Evolutionary conservation across 2,329 filamentous ascomycete genomes (phyloP).

Genomic region (Aureobasidium subglaciale): DNA sequence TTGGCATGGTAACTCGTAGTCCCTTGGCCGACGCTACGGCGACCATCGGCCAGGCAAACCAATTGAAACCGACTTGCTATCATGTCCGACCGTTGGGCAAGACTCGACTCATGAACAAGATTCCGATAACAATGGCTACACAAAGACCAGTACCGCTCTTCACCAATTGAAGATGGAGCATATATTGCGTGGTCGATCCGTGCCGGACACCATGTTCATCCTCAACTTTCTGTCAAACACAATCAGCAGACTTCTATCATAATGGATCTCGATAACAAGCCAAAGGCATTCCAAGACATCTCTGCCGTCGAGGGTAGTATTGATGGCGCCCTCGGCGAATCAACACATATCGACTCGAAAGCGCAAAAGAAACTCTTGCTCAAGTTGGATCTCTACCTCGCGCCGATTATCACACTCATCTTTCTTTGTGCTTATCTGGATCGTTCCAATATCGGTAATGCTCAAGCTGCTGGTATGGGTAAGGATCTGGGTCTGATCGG

Average conservation of each 20-base stretch:
- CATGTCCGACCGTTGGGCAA: not conserved
- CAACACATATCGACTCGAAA: constrained; percentile 9
- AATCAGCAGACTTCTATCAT: not conserved
- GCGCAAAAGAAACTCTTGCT: constrained; percentile 50
- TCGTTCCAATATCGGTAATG: constrained; percentile 55
- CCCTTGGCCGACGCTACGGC: not conserved
- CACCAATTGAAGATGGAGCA: not conserved
- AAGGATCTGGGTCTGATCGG: constrained; percentile 52
- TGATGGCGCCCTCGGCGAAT: not conserved
- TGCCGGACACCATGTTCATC: not conserved
- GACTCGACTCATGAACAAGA: not conserved
- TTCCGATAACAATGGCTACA: not conserved
- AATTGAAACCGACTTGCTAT: not conserved
- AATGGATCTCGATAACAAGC: not conserved
- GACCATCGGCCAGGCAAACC: not conserved
- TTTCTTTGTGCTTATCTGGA: constrained; percentile 74
- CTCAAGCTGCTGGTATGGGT: constrained; percentile 57
- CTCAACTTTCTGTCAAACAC: not conserved
- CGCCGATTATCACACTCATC: constrained; percentile 60
- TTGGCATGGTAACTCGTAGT: not conserved
- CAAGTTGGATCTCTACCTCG: constrained; percentile 57
- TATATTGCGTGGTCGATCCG: not conserved
- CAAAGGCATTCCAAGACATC: not conserved
- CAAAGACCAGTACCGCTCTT: not conserved
- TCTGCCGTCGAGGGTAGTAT: not conserved